phyloP scores from a whole-genome alignment of 257 asterid genomes.

The Nicotiana tomentosiformis region DNA sequence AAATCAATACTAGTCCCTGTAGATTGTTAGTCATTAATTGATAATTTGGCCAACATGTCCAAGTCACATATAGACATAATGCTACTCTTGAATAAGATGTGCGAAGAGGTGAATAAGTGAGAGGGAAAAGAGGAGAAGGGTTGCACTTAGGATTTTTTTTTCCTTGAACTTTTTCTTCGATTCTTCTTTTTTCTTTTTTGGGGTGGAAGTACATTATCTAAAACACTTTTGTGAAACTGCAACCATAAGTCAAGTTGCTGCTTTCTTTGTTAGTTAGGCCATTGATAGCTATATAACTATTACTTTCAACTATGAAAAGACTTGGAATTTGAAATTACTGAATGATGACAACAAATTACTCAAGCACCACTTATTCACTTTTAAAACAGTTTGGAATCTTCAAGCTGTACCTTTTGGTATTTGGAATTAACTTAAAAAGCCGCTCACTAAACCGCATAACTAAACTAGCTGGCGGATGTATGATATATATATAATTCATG shows the following conservation, averaged over 20 bases:
- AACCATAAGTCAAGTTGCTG: not conserved
- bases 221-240: not conserved
- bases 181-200: not conserved
- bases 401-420: no score
- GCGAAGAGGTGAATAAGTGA: no score
- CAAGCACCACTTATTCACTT: no score
- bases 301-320: not conserved
- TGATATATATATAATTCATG: no score
- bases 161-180: not conserved
- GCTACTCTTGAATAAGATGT: not conserved
- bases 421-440: no score
- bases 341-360: no score
- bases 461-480: no score
- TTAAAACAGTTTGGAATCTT: no score
- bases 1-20: not conserved
- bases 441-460: no score
- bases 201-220: not conserved
- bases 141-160: not conserved
- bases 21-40: not conserved
- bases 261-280: slow-evolving; percentile 3
- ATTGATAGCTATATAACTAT: not conserved
- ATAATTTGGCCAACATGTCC: not conserved
- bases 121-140: not conserved
- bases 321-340: not conserved
- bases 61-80: not conserved